A percentile compares a stretch with the other conserved stretches of the same genome.
These are phyloP conservation scores for Chytridium lagenaria DNA, from an alignment of 371 early-diverging fungal genomes.

Conservation along the genomic window DNA sequence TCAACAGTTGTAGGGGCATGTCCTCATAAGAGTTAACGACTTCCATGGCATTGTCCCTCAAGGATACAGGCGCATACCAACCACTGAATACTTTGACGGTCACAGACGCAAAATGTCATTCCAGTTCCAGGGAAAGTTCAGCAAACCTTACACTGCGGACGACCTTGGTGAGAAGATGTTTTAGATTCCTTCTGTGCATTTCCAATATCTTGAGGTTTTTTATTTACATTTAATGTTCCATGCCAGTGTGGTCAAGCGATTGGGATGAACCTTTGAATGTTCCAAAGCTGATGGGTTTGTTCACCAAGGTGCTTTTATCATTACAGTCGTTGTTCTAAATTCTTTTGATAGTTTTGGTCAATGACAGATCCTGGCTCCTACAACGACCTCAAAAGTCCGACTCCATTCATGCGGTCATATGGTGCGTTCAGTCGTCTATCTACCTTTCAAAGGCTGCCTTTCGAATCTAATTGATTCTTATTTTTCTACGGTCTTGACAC, in stretches of 20 bases:
- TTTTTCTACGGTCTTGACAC: too few species aligned
- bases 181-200: too few species aligned
- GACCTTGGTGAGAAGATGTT: too few species aligned
- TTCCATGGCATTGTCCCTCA: constrained; percentile 33
- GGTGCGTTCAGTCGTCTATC: too few species aligned
- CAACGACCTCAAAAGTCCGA: constrained; percentile 32
- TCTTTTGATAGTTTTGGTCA: constrained; percentile 19
- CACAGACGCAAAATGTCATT: constrained; percentile 29
- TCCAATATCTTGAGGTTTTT: background rate
- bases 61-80: constrained; percentile 6
- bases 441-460: too few species aligned
- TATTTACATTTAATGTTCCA: background rate
- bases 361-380: constrained; percentile 33
- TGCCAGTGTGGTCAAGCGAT: constrained; percentile 36
- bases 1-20: constrained; percentile 16
- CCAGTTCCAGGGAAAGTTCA: constrained; percentile 36
- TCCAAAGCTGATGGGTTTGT: constrained; percentile 33
- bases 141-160: constrained; percentile 30
- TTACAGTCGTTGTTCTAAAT: background rate
- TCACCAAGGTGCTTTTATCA: constrained; percentile 35
- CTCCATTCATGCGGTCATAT: constrained; percentile 37
- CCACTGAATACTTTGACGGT: constrained; percentile 32
- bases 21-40: constrained; percentile 32
- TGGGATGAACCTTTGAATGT: constrained; percentile 34
- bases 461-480: too few species aligned